Conservation (phyloP, 2,329 filamentous ascomycete species). For the Fusarium concolor region DNA sequence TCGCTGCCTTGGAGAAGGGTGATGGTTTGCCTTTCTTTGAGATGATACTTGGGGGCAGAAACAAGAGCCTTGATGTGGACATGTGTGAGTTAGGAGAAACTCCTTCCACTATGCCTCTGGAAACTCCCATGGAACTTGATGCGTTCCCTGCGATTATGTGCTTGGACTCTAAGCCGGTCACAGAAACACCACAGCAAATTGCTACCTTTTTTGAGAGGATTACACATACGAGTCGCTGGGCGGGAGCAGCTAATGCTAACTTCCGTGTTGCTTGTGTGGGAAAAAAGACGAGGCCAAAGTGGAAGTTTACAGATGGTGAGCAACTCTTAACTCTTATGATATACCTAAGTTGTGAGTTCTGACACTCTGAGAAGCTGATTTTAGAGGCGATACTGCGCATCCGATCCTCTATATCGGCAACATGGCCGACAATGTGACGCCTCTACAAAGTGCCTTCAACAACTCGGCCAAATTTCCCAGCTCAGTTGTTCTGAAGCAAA, state of each 20-base stretch:
- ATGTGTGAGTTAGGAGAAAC: conserved; percentile 44
- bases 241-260: conserved; percentile 58
- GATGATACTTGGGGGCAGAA: conserved; percentile 38
- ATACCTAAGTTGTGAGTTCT: background rate
- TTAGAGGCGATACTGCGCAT: conserved; percentile 53
- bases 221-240: conserved; percentile 53
- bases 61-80: conserved; percentile 15
- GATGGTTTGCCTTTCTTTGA: conserved; percentile 60
- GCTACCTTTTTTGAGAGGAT: conserved; percentile 50
- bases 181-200: conserved; percentile 51
- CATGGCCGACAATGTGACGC: conserved; percentile 61
- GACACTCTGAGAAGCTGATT: conserved; percentile 40
- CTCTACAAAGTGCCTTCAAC: conserved; percentile 58
- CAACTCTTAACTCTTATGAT: background rate
- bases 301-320: conserved; percentile 52
- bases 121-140: conserved; percentile 49
- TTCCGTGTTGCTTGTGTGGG: conserved; percentile 56
- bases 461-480: conserved; percentile 58
- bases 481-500: conserved; percentile 61
- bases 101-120: conserved; percentile 45
- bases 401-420: conserved; percentile 61
- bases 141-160: conserved; percentile 61
- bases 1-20: conserved; percentile 57
- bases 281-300: conserved; percentile 53
- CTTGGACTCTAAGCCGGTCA: conserved; percentile 53